These are phyloP conservation scores for Cruciata laevipes DNA, from an alignment of 257 asterid species.

Conservation along the genomic window DNA sequence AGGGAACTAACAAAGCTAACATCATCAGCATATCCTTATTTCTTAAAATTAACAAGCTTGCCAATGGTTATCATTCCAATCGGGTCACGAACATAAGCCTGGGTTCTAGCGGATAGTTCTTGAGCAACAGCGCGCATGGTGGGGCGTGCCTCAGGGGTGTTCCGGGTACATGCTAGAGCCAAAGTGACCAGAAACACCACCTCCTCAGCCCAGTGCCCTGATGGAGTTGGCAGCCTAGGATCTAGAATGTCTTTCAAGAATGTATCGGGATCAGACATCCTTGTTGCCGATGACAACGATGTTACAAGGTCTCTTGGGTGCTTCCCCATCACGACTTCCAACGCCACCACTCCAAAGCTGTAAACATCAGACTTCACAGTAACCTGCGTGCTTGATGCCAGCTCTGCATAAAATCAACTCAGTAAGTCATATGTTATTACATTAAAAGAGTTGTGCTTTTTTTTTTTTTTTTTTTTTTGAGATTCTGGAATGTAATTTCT, in stretches of 20 bases:
- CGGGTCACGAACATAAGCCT: constrained; percentile 47
- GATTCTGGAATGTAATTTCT: background rate
- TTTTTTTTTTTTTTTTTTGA: background rate
- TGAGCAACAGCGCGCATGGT: constrained; percentile 75
- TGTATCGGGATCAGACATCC: constrained; percentile 24
- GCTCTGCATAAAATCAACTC: constrained; percentile 41
- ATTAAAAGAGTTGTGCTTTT: background rate
- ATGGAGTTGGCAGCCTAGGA: constrained; percentile 59
- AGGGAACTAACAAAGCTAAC: background rate
- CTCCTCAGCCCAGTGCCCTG: constrained; percentile 52
- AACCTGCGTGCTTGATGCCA: constrained; percentile 69
- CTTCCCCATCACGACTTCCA: constrained; percentile 81
- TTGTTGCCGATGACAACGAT: constrained; percentile 35
- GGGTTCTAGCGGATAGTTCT: constrained; percentile 56
- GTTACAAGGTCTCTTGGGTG: constrained; percentile 82
- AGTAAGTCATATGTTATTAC: background rate
- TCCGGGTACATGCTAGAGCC: constrained; percentile 60
- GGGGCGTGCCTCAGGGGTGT: constrained; percentile 62
- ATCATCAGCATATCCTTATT: constrained; percentile 13
- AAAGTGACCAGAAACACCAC: constrained; percentile 51
- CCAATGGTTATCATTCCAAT: constrained; percentile 35
- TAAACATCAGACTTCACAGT: constrained; percentile 86
- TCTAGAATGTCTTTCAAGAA: constrained; percentile 59
- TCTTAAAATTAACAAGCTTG: constrained; percentile 34
- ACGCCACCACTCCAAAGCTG: constrained; percentile 88